Percentiles rank a stretch among this genome's conserved stretches.
Evolutionary conservation across 257 asterid species (phyloP).

Genomic region (Coffea canephora): DNA sequence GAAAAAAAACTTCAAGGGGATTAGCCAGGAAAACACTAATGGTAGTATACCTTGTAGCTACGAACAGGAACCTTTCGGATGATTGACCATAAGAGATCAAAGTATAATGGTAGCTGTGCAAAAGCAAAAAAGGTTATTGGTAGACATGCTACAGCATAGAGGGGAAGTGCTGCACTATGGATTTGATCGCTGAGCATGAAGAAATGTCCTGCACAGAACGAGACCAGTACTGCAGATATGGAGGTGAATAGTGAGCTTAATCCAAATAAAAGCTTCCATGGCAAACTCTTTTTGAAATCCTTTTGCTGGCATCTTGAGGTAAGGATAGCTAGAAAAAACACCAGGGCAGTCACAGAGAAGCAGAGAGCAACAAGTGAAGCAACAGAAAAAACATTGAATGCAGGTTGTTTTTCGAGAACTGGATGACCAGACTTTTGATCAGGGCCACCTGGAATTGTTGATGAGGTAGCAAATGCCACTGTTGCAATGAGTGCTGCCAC

Average conservation of each 20-base stretch:
- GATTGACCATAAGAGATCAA: constrained; percentile 52
- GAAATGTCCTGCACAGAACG: constrained; percentile 61
- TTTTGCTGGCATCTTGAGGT: constrained; percentile 50
- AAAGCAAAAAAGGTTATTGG: constrained; percentile 46
- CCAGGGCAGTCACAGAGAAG: constrained; percentile 56
- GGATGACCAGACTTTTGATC: constrained; percentile 42
- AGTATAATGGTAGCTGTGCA: constrained; percentile 50
- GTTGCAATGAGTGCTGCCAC: constrained; percentile 64
- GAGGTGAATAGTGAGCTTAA: constrained; percentile 45
- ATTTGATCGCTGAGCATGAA: constrained; percentile 38
- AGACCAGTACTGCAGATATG: constrained; percentile 50
- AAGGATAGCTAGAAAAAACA: constrained; percentile 56
- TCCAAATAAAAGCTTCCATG: constrained; percentile 50
- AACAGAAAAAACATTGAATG: constrained; percentile 45
- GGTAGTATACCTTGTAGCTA: constrained; percentile 32
- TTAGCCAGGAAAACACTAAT: not conserved
- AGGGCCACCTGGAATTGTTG: constrained; percentile 59
- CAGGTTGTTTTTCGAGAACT: constrained; percentile 12
- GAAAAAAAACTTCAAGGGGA: too few species aligned
- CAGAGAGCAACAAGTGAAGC: constrained; percentile 50
- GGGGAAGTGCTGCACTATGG: constrained; percentile 33
- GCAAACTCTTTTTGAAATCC: constrained; percentile 44
- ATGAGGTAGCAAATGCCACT: constrained; percentile 56
- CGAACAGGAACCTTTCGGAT: constrained; percentile 37
- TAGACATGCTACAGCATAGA: constrained; percentile 38